Conservation (phyloP, 202 grass and related monocot genomes). For the Bolboschoenoplectus hybrid region DNA sequence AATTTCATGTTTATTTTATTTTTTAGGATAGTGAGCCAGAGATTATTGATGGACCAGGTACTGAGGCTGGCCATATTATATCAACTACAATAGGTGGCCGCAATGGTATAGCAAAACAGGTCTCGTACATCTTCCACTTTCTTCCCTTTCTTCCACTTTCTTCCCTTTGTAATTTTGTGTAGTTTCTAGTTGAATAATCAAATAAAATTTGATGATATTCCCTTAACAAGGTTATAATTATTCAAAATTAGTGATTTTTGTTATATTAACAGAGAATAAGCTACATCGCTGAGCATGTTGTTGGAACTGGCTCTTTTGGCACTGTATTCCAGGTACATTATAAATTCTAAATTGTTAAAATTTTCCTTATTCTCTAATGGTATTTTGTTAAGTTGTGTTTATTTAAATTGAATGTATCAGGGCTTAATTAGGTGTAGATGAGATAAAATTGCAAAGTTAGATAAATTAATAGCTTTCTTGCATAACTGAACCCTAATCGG, state of each 20-base stretch:
- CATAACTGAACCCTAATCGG: neutral
- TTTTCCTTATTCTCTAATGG: neutral
- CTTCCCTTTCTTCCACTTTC: neutral
- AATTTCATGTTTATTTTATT: conserved; percentile 16
- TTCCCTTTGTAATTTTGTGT: neutral
- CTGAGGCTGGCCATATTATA: conserved; percentile 70
- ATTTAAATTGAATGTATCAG: neutral
- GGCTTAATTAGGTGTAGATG: neutral
- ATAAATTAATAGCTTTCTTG: neutral
- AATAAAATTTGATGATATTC: neutral
- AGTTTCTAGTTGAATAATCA: neutral
- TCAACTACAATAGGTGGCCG: conserved; percentile 59
- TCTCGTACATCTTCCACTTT: conserved; percentile 26
- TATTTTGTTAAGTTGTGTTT: neutral
- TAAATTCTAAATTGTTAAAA: conserved; percentile 33
- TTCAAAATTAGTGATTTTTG: neutral
- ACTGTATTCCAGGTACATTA: conserved; percentile 85
- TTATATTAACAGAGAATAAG: conserved; percentile 62
- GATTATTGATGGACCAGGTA: conserved; percentile 52
- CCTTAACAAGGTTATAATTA: neutral
- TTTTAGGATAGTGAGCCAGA: conserved; percentile 67
- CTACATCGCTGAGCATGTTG: conserved; percentile 94
- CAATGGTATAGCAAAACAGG: conserved; percentile 88
- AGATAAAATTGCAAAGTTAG: neutral
- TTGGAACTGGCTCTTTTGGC: conserved; percentile 96